A percentile compares a stretch with the other conserved stretches of the same genome.
These are phyloP conservation scores for Pestalotiopsis sp. DNA, from an alignment of 2,329 filamentous ascomycete genomes.

Conservation along the genomic window DNA sequence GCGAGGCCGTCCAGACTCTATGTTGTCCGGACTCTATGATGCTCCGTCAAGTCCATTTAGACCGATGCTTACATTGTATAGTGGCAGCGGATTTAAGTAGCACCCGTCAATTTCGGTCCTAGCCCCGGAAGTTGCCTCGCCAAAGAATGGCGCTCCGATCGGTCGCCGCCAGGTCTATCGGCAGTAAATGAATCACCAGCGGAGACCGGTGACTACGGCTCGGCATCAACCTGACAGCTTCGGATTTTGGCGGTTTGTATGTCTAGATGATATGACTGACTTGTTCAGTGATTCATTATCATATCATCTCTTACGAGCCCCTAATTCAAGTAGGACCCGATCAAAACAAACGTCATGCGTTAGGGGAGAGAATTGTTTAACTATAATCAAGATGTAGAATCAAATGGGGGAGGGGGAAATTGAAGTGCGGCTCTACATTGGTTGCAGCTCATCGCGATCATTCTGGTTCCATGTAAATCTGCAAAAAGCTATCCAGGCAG, in stretches of 20 bases:
- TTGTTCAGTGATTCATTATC: too few species aligned
- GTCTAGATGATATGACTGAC: too few species aligned
- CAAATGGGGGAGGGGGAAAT: too few species aligned
- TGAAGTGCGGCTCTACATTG: too few species aligned
- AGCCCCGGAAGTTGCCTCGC: background rate
- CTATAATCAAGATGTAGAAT: too few species aligned
- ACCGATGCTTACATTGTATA: background rate
- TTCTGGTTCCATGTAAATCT: too few species aligned
- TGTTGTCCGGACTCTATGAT: background rate
- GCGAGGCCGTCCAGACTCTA: background rate
- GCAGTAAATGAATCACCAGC: background rate
- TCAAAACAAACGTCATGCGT: too few species aligned
- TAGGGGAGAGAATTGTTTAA: too few species aligned
- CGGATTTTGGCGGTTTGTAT: background rate
- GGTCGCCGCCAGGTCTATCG: background rate
- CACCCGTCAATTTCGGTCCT: background rate
- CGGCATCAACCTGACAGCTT: background rate
- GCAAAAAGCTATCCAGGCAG: too few species aligned
- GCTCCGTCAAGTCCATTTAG: background rate
- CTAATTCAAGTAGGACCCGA: too few species aligned
- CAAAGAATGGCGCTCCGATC: background rate
- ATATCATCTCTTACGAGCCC: too few species aligned
- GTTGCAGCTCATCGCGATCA: too few species aligned
- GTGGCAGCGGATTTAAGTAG: background rate
- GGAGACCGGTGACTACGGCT: background rate